Conservation (phyloP, 768 basidiomycete species). For the Pleurotus pulmonarius region DNA sequence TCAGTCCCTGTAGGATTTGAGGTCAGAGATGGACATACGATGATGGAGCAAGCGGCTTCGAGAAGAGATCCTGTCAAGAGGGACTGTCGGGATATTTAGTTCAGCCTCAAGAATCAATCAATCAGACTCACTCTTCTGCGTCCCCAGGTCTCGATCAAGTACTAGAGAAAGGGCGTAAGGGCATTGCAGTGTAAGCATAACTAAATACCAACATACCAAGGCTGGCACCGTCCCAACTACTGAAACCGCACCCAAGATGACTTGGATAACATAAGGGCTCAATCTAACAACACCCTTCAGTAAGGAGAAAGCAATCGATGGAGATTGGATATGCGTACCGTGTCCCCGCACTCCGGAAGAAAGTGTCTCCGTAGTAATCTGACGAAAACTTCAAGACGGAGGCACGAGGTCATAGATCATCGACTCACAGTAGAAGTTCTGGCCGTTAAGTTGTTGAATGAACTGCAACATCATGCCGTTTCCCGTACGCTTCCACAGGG, state of each 20-base stretch:
- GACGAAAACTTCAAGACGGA: constrained; percentile 11
- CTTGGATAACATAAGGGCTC: constrained; percentile 70
- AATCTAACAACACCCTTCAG: constrained; percentile 29
- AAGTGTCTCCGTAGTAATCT: constrained; percentile 81
- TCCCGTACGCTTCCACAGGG: constrained; percentile 67
- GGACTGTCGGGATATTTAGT: constrained; percentile 32
- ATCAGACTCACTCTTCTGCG: constrained; percentile 49
- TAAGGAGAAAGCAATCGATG: not conserved
- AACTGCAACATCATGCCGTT: constrained; percentile 87
- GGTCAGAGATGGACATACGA: constrained; percentile 32
- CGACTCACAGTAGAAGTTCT: constrained; percentile 71
- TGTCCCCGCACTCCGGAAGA: constrained; percentile 74
- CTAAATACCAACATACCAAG: constrained; percentile 31
- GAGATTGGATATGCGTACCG: constrained; percentile 30
- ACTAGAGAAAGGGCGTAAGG: constrained; percentile 16
- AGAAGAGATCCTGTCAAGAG: constrained; percentile 61
- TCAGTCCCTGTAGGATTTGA: not conserved
- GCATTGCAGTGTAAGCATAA: too few relatives aligned
- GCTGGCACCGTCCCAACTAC: constrained; percentile 72
- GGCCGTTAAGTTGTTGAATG: constrained; percentile 76
- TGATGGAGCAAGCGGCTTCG: constrained; percentile 59
- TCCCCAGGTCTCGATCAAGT: constrained; percentile 73
- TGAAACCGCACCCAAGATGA: constrained; percentile 71
- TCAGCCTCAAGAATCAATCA: not conserved
- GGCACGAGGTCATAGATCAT: not conserved